Base-by-base conservation (phyloP, 2,329 filamentous ascomycete species). In the Penicillium freii region DNA sequence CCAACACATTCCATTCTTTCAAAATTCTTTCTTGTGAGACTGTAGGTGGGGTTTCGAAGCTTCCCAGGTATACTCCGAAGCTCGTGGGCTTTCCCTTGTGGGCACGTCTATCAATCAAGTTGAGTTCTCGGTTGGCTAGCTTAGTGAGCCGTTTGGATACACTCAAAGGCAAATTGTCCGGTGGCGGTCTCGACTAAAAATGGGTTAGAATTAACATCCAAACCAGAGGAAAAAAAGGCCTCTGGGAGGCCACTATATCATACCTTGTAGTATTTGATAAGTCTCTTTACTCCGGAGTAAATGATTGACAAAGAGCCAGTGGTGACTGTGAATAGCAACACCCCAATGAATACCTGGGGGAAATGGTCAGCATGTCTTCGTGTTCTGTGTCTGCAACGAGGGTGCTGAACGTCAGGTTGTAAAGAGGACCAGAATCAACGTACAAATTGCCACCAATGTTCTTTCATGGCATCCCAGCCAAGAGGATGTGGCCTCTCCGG, bases 371-470 rank as follows among this genome's bases (percentile, higher is more conserved):
- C 27, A 44, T 39, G 48, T 68, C 48, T 69, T 62, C 56, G 36
- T 44, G 29, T 5, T 33, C n/a, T 9, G 23, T 47, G 10, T 17
- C 19, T 44, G 33, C 29, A n/a, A 40, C 11, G 11, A 25, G 31
- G 8, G n/a, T 4, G 15, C 39, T 38, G 19, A 50, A 44, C 23
- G 36, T 31, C 39, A 39, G 25, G 21, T 59, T 62, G 54, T 27
- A 54, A 59, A 54, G 36, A 46, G 11, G 17, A 59, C 40, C 21
- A 36, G 43, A 25, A 51, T 23, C 25, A 45, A 70, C 71, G 58
- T 66, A 78, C 76, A 69, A 70, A 73, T 59, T 77, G 74, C 76
- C 76, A 78, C 76, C 75, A 78, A 58, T 75, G 62, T 7, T 63
- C 52, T 51, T 64, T 73, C 71, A 77, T 74, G 13, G 62, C 48